Evolutionary conservation across 73 alveolate genomes (phyloP).

Genomic region (Paraurostyla sp.): DNA sequence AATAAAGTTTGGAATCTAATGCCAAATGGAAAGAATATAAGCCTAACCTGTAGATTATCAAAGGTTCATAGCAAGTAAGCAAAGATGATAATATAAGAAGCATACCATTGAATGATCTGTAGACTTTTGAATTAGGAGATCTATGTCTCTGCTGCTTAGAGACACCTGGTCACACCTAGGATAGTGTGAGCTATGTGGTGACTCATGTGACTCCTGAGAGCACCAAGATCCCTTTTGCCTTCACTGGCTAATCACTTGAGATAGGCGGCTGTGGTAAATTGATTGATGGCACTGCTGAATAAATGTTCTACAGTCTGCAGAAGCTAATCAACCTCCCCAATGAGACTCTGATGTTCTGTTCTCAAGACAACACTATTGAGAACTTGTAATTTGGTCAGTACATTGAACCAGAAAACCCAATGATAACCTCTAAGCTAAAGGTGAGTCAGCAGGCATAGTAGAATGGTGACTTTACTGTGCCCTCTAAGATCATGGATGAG

Average conservation of each 20-base stretch:
- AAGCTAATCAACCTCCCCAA: conserved; percentile 74
- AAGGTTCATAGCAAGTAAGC: conserved; percentile 41
- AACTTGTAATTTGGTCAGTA: conserved; percentile 72
- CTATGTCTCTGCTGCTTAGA: conserved; percentile 73
- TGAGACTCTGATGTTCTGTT: conserved; percentile 78
- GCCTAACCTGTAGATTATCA: conserved; percentile 66
- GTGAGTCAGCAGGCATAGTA: conserved; percentile 35
- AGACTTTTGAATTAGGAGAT: conserved; percentile 79
- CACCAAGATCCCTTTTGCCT: conserved; percentile 78
- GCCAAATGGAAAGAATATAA: conserved; percentile 61
- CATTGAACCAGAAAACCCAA: conserved; percentile 79
- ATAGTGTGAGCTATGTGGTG: conserved; percentile 68
- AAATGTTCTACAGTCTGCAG: conserved; percentile 62
- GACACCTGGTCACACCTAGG: conserved; percentile 83
- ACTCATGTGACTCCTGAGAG: conserved; percentile 79
- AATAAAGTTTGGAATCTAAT: conserved; percentile 59
- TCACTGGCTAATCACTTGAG: conserved; percentile 74
- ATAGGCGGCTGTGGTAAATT: conserved; percentile 83
- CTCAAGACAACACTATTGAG: conserved; percentile 66
- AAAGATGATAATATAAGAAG: too few species aligned
- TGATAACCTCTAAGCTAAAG: conserved; percentile 61
- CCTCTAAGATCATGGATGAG: conserved; percentile 62
- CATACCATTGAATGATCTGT: conserved; percentile 63
- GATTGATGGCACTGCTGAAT: conserved; percentile 65
- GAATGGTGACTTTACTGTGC: conserved; percentile 66